These are phyloP conservation scores for Ampelomyces quisqualis DNA, from an alignment of 2,329 filamentous ascomycete genomes.

Conservation along the genomic window DNA sequence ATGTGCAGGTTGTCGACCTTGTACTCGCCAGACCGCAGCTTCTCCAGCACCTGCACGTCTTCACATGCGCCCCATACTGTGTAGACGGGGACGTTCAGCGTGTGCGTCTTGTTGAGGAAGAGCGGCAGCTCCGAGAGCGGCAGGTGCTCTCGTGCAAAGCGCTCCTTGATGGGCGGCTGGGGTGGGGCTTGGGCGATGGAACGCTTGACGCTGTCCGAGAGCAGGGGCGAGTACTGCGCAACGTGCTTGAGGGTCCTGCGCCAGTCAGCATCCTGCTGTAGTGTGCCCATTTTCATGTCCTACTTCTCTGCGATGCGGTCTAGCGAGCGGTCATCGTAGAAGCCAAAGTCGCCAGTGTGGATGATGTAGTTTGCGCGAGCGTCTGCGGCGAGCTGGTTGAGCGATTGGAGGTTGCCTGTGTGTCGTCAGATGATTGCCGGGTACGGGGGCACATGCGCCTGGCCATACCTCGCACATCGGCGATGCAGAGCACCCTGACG, in stretches of 20 bases:
- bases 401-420: constrained; percentile 88
- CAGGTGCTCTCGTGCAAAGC: constrained; percentile 77
- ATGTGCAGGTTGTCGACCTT: constrained; percentile 97
- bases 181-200: constrained; percentile 68
- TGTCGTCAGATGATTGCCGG: constrained; percentile 9
- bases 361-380: constrained; percentile 96
- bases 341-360: constrained; percentile 98
- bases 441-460: neutral
- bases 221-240: constrained; percentile 94
- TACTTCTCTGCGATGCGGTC: constrained; percentile 98
- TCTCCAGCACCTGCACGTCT: constrained; percentile 95
- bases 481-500: constrained; percentile 53
- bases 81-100: constrained; percentile 94
- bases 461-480: constrained; percentile 53
- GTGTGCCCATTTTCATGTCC: no score
- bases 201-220: constrained; percentile 72
- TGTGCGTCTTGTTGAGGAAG: constrained; percentile 83
- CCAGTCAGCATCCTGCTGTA: constrained; percentile 17
- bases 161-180: constrained; percentile 71
- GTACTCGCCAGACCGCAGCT: constrained; percentile 96
- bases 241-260: constrained; percentile 93
- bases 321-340: constrained; percentile 94
- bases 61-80: constrained; percentile 99
- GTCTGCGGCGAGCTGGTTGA: constrained; percentile 94
- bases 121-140: constrained; percentile 89